A percentile compares a stretch with the other conserved stretches of the same genome.
Evolutionary conservation across 345 rosid species (phyloP).

Genomic region (Citrus glauca): DNA sequence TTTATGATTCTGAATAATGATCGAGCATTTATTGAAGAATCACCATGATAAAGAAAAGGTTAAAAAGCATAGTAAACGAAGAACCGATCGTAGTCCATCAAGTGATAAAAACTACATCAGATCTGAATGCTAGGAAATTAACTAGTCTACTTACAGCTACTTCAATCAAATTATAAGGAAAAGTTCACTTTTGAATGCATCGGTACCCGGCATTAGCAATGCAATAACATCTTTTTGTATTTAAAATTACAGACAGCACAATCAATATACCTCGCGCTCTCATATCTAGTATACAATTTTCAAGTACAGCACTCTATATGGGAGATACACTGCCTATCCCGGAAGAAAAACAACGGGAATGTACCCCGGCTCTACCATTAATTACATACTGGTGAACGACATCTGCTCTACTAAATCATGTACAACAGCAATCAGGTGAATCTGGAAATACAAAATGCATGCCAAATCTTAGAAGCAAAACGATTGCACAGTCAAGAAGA

Average conservation of each 20-base stretch:
- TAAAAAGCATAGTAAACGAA: not conserved
- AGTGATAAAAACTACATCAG: not conserved
- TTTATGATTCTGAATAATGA: too few species aligned
- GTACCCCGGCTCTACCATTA: not conserved
- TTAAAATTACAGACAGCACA: not conserved
- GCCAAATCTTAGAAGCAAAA: conserved; percentile 3
- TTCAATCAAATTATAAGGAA: not conserved
- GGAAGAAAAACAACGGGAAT: not conserved
- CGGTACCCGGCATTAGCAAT: not conserved
- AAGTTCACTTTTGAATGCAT: not conserved
- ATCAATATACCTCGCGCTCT: not conserved
- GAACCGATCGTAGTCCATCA: not conserved
- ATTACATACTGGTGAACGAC: not conserved
- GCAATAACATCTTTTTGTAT: not conserved
- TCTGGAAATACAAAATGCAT: not conserved
- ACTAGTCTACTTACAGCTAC: not conserved
- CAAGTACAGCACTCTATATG: not conserved
- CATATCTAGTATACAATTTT: not conserved
- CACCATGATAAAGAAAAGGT: too few species aligned
- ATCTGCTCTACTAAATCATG: not conserved
- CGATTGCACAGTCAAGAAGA: not conserved
- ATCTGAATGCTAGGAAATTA: too few species aligned
- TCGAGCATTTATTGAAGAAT: too few species aligned
- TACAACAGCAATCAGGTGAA: conserved; percentile 2
- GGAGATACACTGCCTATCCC: not conserved